Conservation (phyloP, 176 grass and related monocot genomes). For the Urochloa ruziziensis region DNA sequence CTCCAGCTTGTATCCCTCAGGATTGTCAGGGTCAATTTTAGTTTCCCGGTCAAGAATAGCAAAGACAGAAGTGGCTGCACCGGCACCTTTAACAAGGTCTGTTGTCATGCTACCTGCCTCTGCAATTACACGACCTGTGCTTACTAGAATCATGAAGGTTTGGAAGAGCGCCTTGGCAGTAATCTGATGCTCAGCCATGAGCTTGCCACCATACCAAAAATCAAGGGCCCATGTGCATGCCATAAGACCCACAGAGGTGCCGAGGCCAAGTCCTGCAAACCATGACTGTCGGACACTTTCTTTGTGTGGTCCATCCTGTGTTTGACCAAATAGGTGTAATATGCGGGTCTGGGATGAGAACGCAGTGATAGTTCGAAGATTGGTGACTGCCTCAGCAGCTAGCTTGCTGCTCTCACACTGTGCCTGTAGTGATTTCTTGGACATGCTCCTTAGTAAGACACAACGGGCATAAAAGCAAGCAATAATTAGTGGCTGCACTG, state of each 20-base stretch:
- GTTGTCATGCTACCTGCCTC: no score
- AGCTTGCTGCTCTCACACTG: conserved; percentile 68
- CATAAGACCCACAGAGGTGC: conserved; percentile 68
- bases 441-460: no score
- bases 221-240: conserved; percentile 69
- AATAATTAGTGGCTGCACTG: no score
- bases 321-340: conserved; percentile 29
- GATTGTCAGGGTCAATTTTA: conserved; percentile 58
- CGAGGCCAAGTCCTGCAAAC: conserved; percentile 77
- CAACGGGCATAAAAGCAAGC: no score
- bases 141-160: conserved; percentile 86
- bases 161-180: conserved; percentile 59
- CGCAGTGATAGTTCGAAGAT: conserved; percentile 78
- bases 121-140: conserved; percentile 87
- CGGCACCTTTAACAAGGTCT: conserved; percentile 75
- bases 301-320: conserved; percentile 54
- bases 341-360: conserved; percentile 85
- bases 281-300: conserved; percentile 79
- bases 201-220: conserved; percentile 88
- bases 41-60: no score
- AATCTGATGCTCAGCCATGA: conserved; percentile 48
- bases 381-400: conserved; percentile 77
- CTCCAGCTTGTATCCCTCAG: conserved; percentile 48
- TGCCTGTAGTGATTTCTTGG: conserved; percentile 61
- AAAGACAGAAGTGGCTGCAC: conserved; percentile 66